These are phyloP conservation scores for Cryptococcus sp. DNA, from an alignment of 1,284 basidiomycete genomes.

Conservation along the genomic window DNA sequence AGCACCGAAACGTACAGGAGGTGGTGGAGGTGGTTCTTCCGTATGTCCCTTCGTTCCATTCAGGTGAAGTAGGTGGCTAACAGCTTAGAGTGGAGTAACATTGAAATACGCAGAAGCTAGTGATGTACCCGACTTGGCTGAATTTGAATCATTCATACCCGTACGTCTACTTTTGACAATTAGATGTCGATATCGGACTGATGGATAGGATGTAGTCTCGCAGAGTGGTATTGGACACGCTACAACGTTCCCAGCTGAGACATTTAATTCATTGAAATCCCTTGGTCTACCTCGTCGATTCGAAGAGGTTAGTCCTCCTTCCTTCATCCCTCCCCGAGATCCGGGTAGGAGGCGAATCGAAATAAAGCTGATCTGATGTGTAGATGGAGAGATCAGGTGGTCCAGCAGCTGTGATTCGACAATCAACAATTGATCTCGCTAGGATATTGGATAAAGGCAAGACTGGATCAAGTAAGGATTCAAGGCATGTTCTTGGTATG, in stretches of 20 bases:
- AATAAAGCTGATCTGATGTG: background rate
- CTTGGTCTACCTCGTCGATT: slow-evolving; percentile 40
- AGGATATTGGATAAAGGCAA: slow-evolving; percentile 25
- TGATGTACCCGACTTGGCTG: background rate
- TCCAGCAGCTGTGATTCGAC: slow-evolving; percentile 40
- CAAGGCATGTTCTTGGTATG: slow-evolving; percentile 25
- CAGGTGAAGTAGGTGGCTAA: background rate
- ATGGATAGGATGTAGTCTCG: slow-evolving; percentile 21
- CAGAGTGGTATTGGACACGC: slow-evolving; percentile 30
- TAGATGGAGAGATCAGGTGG: slow-evolving; percentile 22
- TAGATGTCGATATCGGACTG: background rate
- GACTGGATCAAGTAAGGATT: slow-evolving; percentile 13
- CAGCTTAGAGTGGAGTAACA: background rate
- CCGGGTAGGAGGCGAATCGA: background rate
- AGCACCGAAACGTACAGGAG: background rate
- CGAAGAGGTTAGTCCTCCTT: slow-evolving; percentile 33
- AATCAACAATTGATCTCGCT: slow-evolving; percentile 37
- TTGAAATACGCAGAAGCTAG: background rate
- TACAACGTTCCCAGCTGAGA: slow-evolving; percentile 26
- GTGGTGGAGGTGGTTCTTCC: background rate
- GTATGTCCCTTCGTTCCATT: background rate
- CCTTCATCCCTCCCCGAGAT: too few species aligned
- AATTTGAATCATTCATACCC: background rate
- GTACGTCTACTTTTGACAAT: background rate
- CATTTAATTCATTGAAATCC: slow-evolving; percentile 26